Evolutionary conservation across 2,329 filamentous ascomycete species (phyloP), one percentile per base, ranked within the genome.

Genomic region (Neonectria ditissima): DNA sequence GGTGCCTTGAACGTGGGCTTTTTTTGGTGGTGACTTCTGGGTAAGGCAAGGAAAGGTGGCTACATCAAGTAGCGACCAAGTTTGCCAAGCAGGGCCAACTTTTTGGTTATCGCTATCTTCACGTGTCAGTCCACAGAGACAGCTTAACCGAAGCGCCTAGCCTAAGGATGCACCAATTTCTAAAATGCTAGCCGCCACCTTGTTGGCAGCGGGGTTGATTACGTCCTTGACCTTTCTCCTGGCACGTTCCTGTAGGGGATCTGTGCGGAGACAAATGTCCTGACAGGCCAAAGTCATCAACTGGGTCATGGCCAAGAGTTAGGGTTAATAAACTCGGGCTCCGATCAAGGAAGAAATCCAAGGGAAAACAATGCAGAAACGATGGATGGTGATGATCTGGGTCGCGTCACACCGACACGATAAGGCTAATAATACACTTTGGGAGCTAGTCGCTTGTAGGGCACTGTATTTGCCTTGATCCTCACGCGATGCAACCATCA

Each of bases 21-120:
- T 67, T 67, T 69, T 63, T 72, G 63, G 62, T 56, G 54, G 71
- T 73, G 71, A 73, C 69, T 69, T 73, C 50, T 43, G 16, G 45
- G 48, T 62, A 58, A 65, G 54, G 71, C 70, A 62, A 71, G 70
- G 71, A 66, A 73, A 73, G 63, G 71, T 73, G 71, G 71, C 71
- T 69, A 69, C 64, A 69, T 63, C 45, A 73, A 53, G 68, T 73
- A 72, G 60, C 61, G 51, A 41, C 47, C 34, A 37, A 37, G 14
- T 37, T 37, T 37, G 24, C 47, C 53, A 47, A 43, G 26, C 24
- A 50, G 22, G 26, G 65, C 68, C 58, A 69, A 63, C 54, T 74
- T 73, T 73, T 73, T 72, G 48, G 34, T 74, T 74, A 74, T 74
- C 70, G 58, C 69, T 74, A 73, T 74, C 72, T 73, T 73, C 72